These are phyloP conservation scores for Exophiala spinifera DNA, from an alignment of 2,329 filamentous ascomycete species.

Conservation along the genomic window DNA sequence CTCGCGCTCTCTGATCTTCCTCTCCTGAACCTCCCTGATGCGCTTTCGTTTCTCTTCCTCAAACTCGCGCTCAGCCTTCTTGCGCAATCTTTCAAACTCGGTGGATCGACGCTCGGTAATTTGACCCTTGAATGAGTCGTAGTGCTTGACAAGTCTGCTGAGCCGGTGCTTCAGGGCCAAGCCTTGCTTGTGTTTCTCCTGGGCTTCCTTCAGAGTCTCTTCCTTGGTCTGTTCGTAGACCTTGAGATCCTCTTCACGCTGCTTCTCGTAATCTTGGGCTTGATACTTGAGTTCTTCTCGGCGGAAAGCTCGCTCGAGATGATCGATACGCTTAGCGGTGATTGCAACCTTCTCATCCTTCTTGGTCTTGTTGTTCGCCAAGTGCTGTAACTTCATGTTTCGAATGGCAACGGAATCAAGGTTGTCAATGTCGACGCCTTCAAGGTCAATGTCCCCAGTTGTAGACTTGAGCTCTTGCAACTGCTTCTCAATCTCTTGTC, in stretches of 20 bases:
- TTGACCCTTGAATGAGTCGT: constrained; percentile 77
- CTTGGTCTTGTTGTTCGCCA: constrained; percentile 97
- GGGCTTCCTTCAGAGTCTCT: constrained; percentile 73
- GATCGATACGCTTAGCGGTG: constrained; percentile 92
- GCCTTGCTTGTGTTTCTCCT: constrained; percentile 86
- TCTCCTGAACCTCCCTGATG: constrained; percentile 83
- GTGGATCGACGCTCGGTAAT: constrained; percentile 85
- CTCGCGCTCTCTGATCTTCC: constrained; percentile 74
- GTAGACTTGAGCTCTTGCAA: constrained; percentile 81
- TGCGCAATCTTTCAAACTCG: constrained; percentile 92
- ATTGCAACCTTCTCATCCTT: constrained; percentile 86
- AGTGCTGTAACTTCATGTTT: constrained; percentile 88
- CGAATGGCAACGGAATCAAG: constrained; percentile 88
- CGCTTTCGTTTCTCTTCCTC: constrained; percentile 86
- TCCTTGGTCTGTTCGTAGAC: constrained; percentile 76
- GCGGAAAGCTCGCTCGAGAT: constrained; percentile 93
- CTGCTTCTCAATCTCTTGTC: constrained; percentile 91
- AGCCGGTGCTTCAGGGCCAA: constrained; percentile 93
- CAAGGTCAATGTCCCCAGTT: constrained; percentile 77
- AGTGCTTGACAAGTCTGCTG: constrained; percentile 75
- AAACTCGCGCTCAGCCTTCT: constrained; percentile 86
- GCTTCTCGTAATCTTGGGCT: constrained; percentile 75
- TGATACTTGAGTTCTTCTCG: constrained; percentile 95
- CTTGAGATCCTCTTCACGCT: constrained; percentile 72
- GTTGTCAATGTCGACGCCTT: constrained; percentile 70